Evolutionary conservation across 352 stramenopile species (phyloP).

Genomic region (Globisporangium alternatum): DNA sequence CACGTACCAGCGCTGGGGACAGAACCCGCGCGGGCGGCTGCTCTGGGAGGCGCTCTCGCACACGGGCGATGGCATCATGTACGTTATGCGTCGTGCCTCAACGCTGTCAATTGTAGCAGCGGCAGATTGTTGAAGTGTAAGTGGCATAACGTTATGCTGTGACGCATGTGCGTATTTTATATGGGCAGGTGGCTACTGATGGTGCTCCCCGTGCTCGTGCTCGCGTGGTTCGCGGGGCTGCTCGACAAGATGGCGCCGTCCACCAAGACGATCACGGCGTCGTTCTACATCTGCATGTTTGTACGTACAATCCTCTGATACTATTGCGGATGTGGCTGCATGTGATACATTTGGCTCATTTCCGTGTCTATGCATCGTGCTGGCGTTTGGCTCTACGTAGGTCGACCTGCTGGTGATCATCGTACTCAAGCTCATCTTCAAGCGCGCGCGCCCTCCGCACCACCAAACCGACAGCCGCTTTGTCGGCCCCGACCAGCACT

Average conservation of each 20-base stretch:
- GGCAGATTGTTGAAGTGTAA: too few species aligned
- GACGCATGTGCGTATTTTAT: not conserved
- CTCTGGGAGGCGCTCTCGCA: conserved; percentile 80
- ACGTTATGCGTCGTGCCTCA: conserved; percentile 16
- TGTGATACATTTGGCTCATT: not conserved
- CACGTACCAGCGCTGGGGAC: conserved; percentile 65
- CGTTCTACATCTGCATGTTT: conserved; percentile 49
- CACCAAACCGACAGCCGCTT: conserved; percentile 72
- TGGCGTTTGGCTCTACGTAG: conserved; percentile 13
- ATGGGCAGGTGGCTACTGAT: conserved; percentile 53
- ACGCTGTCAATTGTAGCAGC: too few species aligned
- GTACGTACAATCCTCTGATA: conserved; percentile 19
- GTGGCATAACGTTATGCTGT: too few species aligned
- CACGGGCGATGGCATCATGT: conserved; percentile 83
- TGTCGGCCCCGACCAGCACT: conserved; percentile 81
- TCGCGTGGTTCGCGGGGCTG: conserved; percentile 32
- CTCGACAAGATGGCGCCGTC: conserved; percentile 26
- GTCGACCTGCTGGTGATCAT: conserved; percentile 81
- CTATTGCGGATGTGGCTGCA: not conserved
- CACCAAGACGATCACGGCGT: conserved; percentile 29
- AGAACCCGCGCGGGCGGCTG: conserved; percentile 35
- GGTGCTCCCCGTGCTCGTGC: conserved; percentile 37
- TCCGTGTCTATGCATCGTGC: not conserved
- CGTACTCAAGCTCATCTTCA: conserved; percentile 72
- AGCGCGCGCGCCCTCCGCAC: conserved; percentile 68